These are phyloP conservation scores for Quercus alba DNA, from an alignment of 306 rosid genomes.

Conservation along the genomic window DNA sequence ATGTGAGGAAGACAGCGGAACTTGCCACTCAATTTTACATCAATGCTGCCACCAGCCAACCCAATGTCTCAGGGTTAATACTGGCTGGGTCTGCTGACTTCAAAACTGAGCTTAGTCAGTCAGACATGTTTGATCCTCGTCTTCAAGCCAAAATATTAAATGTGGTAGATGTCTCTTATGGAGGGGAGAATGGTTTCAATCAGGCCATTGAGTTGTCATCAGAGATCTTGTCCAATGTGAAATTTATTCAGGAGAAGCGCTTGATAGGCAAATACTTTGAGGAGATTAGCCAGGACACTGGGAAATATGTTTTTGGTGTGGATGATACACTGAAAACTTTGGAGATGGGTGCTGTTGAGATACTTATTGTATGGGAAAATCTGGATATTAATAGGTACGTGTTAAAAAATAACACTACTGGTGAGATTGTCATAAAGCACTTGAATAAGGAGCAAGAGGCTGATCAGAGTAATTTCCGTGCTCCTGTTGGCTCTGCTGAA, in stretches of 20 bases:
- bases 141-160: constrained; percentile 79
- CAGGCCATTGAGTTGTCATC: constrained; percentile 82
- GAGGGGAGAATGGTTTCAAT: constrained; percentile 87
- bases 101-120: constrained; percentile 90
- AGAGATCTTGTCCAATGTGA: constrained; percentile 71
- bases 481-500: constrained; percentile 30
- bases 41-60: constrained; percentile 90
- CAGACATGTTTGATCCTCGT: constrained; percentile 93
- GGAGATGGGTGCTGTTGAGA: constrained; percentile 93
- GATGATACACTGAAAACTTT: constrained; percentile 82
- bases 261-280: constrained; percentile 80
- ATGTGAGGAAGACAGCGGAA: constrained; percentile 88
- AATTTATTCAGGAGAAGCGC: constrained; percentile 81
- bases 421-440: constrained; percentile 64
- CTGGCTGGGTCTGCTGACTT: constrained; percentile 94
- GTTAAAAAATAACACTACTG: constrained; percentile 48
- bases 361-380: constrained; percentile 79
- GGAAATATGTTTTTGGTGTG: constrained; percentile 81
- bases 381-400: constrained; percentile 69
- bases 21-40: constrained; percentile 83
- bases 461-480: constrained; percentile 57
- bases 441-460: constrained; percentile 69
- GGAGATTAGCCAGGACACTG: constrained; percentile 88
- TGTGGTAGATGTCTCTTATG: constrained; percentile 86
- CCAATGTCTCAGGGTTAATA: constrained; percentile 83